Evolutionary conservation across 2,329 filamentous ascomycete genomes (phyloP), one percentile per base, ranked within the genome.

Genomic region (Fusarium sp.): DNA sequence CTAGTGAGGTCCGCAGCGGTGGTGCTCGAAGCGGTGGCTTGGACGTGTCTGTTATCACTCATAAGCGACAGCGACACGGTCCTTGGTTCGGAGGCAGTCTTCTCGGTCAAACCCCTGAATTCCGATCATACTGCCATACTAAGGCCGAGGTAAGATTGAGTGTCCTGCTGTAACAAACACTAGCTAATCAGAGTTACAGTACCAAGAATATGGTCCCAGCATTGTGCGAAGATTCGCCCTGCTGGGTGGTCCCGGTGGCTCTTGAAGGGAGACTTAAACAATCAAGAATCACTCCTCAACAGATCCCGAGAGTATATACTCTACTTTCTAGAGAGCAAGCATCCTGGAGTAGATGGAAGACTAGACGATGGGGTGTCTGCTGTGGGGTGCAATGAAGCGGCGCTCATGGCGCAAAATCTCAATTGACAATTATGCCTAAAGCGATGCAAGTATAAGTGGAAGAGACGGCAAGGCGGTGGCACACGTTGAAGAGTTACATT

Each of bases 11-110:
- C 54, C 90, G 92, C 77, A 97, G 95, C 77, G 95, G 95, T 72
- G 95, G 95, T 66, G 95, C 94, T 60, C 95, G 91, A 85, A 97
- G 93, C 79, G 96, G 96, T 76, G 96, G 97, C 71, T 83, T 99
- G 74, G 97, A 99, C 59, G 96, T 99, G 34, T 94, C 97, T 79
- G 96, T 99, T 74, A 97, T 99, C 74, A 93, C 94, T 49, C 96
- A 99, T 86, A 98, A 97, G 88, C 88, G 96, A 80, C 96, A 99
- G 87, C 88, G 95, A 78, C 95, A 99, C 80, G 96, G 96, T 20
- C 96, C 96, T 32, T 99, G 96, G 96, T 99, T 99, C 79, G 96
- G 96, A 81, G 96, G 96, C 75, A 97, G 94, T 83, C 86, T 99
- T 83, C 86, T 99, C 66, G 97, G 95, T 59, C 95, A 98, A 85